Base-by-base conservation (phyloP, 768 basidiomycete species). In the Podaxis mareebaensis region DNA sequence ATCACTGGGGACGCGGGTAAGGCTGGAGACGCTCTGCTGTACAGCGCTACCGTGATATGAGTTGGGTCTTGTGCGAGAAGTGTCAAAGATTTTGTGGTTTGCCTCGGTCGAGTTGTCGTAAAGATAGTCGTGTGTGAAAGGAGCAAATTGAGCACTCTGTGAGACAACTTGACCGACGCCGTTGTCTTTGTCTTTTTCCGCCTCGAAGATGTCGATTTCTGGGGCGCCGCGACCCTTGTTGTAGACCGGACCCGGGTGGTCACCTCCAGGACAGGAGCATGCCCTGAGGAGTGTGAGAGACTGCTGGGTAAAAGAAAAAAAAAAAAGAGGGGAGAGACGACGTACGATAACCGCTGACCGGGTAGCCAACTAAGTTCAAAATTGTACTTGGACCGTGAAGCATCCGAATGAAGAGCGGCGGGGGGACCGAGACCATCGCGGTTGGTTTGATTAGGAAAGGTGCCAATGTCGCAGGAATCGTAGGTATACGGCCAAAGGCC, bases 401-500 rank as follows among this genome's bases (percentile, higher is more conserved):
- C 77, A 49, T 77, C 74, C 0, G 84, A 85, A 61, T 81, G 75
- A 1, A 89, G 70, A 0, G 92, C 89, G 0, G 89, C 85, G 1
- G 80, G 67, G 0, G 93, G 93, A 0, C 85, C 84, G 0, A 75
- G 73, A n/a, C 71, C 68, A 69, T 88, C 80, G 0, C 70, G 65
- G 26, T 69, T 58, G 1, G 90, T 88, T 70, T 93, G 92, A 68
- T 93, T 94, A 2, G 83, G 80, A 48, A 92, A 79, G 1, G 91
- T 93, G 2, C 92, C 93, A 2, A 91, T 79, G 64, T 95, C 92
- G 71, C 92, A 93, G 0, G 81, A 76, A 65, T 83, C 76, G 63
- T 88, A 88, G 0, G 91, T 88, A 75, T 93, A 93, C 1, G 92
- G 92, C 91, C 92, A 92, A 62, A 82, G 81, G 3, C 94, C 93